Evolutionary conservation across 345 rosid genomes (phyloP).

Genomic region (Pistacia integerrima): DNA sequence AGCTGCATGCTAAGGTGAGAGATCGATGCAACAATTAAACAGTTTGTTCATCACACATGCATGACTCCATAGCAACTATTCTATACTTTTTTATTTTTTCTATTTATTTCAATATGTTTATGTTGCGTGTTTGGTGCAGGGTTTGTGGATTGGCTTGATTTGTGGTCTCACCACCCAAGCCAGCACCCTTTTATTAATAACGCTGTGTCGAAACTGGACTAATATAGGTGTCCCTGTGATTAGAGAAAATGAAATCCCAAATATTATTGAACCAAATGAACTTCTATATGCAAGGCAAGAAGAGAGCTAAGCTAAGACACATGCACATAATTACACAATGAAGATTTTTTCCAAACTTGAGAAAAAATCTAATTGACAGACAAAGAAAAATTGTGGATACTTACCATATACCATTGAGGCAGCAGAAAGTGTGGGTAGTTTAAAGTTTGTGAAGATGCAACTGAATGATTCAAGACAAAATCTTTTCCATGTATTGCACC

Average conservation of each 20-base stretch:
- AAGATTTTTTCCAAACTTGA: too few relatives aligned
- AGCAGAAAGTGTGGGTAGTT: too few relatives aligned
- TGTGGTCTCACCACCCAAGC: conserved; percentile 59
- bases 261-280: conserved; percentile 18
- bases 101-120: background rate
- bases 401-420: too few relatives aligned
- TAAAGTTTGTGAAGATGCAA: too few relatives aligned
- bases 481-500: too few relatives aligned
- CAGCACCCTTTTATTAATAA: conserved; percentile 41
- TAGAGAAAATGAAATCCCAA: conserved; percentile 7
- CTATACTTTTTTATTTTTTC: background rate
- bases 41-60: background rate
- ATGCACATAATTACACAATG: too few relatives aligned
- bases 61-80: background rate
- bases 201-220: conserved; percentile 55
- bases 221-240: conserved; percentile 20
- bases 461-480: too few relatives aligned
- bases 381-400: too few relatives aligned
- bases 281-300: too few relatives aligned
- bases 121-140: conserved; percentile 35
- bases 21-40: background rate
- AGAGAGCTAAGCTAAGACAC: too few relatives aligned
- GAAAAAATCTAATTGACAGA: too few relatives aligned
- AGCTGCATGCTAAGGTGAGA: conserved; percentile 52
- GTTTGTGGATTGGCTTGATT: conserved; percentile 74